Evolutionary conservation across 768 basidiomycete genomes (phyloP).

Genomic region (Pleurotus eryngii): DNA sequence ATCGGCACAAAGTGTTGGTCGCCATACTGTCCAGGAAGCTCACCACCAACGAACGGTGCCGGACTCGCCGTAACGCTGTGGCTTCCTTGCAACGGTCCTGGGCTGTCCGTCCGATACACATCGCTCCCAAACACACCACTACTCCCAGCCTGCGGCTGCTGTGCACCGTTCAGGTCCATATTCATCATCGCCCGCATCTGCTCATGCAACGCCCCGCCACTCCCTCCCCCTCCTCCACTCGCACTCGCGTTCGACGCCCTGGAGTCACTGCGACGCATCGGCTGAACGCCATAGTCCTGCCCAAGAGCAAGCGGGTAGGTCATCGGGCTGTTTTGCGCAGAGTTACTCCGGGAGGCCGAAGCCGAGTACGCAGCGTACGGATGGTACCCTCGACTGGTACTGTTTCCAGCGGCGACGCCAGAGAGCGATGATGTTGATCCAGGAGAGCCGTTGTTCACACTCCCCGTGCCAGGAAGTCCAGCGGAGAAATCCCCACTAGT

Average conservation of each 20-base stretch:
- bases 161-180: constrained; percentile 25
- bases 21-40: constrained; percentile 13
- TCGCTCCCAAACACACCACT: constrained; percentile 13
- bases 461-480: constrained; percentile 10
- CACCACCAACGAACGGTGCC: constrained; percentile 14
- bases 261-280: constrained; percentile 24
- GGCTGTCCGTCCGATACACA: constrained; percentile 40
- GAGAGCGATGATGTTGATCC: constrained; percentile 24
- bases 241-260: constrained; percentile 33
- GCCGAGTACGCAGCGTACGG: constrained; percentile 46
- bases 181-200: constrained; percentile 45
- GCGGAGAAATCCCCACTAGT: constrained; percentile 34
- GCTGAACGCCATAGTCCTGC: constrained; percentile 26
- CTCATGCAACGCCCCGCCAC: constrained; percentile 34
- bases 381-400: constrained; percentile 47
- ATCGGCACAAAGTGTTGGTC: constrained; percentile 16
- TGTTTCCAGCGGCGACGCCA: constrained; percentile 23
- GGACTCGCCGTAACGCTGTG: constrained; percentile 12
- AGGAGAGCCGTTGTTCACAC: not conserved
- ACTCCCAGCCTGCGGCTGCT: constrained; percentile 11
- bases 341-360: constrained; percentile 31
- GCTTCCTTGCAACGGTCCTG: constrained; percentile 28
- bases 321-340: constrained; percentile 46
- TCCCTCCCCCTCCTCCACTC: constrained; percentile 15
- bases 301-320: constrained; percentile 36